Conservation (phyloP, 805 yeast genomes). For the Wickerhamomyces ciferrii region DNA sequence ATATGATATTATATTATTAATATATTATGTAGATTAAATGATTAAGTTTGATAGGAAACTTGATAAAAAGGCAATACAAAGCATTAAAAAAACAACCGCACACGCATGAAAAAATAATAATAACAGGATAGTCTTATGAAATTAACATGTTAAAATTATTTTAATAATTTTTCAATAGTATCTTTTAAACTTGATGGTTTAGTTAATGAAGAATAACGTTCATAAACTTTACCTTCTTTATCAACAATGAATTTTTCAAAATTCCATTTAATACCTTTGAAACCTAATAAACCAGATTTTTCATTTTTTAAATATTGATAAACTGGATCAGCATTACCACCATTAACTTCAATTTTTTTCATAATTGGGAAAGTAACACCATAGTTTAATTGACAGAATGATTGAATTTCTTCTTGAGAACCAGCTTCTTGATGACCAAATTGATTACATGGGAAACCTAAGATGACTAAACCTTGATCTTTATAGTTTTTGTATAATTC, state of each 20-base stretch:
- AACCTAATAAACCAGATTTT: conserved; percentile 58
- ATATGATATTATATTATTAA: too few relatives aligned
- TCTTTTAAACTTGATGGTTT: conserved; percentile 58
- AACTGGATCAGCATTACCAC: conserved; percentile 73
- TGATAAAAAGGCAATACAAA: too few relatives aligned
- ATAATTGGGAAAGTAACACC: conserved; percentile 91
- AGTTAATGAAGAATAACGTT: conserved; percentile 62
- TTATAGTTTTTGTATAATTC: conserved; percentile 60
- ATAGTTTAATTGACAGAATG: conserved; percentile 74
- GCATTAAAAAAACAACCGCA: too few relatives aligned
- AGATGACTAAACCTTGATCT: conserved; percentile 57
- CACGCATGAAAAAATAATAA: too few relatives aligned
- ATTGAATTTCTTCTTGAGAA: conserved; percentile 59
- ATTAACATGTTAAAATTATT: conserved; percentile 7
- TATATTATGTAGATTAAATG: too few relatives aligned
- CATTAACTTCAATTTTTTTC: conserved; percentile 87
- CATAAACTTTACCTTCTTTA: conserved; percentile 55
- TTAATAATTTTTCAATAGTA: conserved; percentile 53
- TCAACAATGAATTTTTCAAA: conserved; percentile 69
- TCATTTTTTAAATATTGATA: conserved; percentile 69
- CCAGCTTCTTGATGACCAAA: conserved; percentile 81
- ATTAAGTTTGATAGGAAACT: too few relatives aligned
- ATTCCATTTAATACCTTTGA: conserved; percentile 73
- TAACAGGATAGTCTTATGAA: background rate
- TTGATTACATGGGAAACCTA: conserved; percentile 92